Evolutionary conservation across 1,139 yeast species (phyloP), one percentile per base, ranked within the genome.

Genomic region (Geotrichum europaeum): DNA sequence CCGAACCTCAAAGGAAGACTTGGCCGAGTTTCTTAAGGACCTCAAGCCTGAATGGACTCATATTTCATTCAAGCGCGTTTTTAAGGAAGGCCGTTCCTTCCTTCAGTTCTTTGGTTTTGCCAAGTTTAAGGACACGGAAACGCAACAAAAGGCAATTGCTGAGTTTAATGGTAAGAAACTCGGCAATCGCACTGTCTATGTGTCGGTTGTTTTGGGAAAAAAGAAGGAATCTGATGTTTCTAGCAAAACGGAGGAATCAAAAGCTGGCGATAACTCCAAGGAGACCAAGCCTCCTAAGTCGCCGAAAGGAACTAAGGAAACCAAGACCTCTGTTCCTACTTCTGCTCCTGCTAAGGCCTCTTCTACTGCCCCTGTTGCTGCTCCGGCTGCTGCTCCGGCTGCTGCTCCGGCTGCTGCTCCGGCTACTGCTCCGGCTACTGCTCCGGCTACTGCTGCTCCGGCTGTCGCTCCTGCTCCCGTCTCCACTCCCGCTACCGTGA

Each of bases 101-200:
- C 34, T 36, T n/a, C 47, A 49, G 24, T 49, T 43, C 53, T 81
- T 83, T 61, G 89, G 86, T 0, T 76, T 86, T 66, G 81, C 84
- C 51, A 81, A 80, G 30, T 75, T 85, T 60, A 77, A 79, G 36
- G 75, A 76, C 13, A 77, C 74, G n/a, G 78, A 72, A 24, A 73
- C 73, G 20, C 79, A 84, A 60, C 66, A 72, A 51, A 74, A 75
- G 51, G 81, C 86, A 0, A 72, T 84, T 61, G 77, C 72, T 22
- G 75, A 72, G 40, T 74, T 81, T 64, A 67, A 75, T 36, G 78
- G 75, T 40, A 71, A 72, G 61, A 74, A 73, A 58, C 67, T 78
- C 10, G 76, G 72, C 58, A 66, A 64, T 55, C 74, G 83, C 20
- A 62, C 63, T 7, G 72, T 69, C 56, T 65, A 62, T 50, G 62